Evolutionary conservation across 2,329 filamentous ascomycete species (phyloP), one percentile per base, ranked within the genome.

Genomic region (Cladophialophora chaetospira): DNA sequence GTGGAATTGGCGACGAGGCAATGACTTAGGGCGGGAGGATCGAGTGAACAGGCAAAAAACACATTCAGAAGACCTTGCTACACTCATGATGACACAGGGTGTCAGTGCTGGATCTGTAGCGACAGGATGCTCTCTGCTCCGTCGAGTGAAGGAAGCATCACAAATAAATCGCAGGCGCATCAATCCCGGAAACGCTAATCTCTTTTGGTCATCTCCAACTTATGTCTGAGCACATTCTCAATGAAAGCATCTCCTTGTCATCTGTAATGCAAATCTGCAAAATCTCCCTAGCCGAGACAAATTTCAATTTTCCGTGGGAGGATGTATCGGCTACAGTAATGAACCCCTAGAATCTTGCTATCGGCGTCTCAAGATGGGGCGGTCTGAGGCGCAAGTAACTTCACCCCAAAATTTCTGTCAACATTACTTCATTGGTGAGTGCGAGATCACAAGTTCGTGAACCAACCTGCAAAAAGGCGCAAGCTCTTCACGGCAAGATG

Each of bases 1-100:
- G 65, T 80, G 77, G 69, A 81, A 79, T 66, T 76, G 75, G 67
- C 76, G 78, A 65, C 74, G 76, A 65, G 74, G 72, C 36, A 75
- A 66, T 57, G 71, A 73, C 64, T 73, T 69, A 62, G 70, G 69
- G 10, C 72, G 66, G 43, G 69, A 64, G 53, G 73, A 67, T 60
- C 73, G 73, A 48, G 76, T 74, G 61, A 78, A 77, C 64, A 70
- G 73, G 70, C 76, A 78, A 61, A 81, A 75, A 51, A 81, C 70
- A 68, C 79, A 82, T 73, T 75, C 73, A 61, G 75, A 72, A 31
- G 78, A 74, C 45, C 76, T 72, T 66, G 74, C 69, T 70, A 79
- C 67, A 68, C 74, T 80, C 79, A 82, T 82, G 54, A 48, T 73
- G 68, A 25, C 50, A 15, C n/a, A n/a, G n/a, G n/a, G n/a, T n/a